Evolutionary conservation across 805 yeast species (phyloP).

Genomic region (Barnettozyma sucrosica): DNA sequence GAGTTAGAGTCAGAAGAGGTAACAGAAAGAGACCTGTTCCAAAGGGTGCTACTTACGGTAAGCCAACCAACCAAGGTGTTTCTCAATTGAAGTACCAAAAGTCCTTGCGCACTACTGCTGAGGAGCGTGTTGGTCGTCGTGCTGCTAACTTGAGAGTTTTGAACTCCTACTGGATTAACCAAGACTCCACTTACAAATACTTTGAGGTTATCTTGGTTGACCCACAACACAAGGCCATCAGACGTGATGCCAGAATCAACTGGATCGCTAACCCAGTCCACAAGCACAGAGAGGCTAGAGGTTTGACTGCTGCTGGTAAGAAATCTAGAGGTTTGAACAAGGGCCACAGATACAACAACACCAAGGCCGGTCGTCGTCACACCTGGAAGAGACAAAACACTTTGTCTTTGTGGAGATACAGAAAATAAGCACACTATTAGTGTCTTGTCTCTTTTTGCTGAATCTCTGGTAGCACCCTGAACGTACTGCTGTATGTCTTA

Average conservation of each 20-base stretch:
- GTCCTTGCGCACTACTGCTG: slow-evolving; percentile 96
- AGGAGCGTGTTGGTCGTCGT: slow-evolving; percentile 99
- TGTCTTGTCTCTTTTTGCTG: slow-evolving; percentile 5
- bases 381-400: slow-evolving; percentile 99
- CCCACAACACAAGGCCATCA: slow-evolving; percentile 97
- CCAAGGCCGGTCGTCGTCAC: slow-evolving; percentile 98
- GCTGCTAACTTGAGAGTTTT: slow-evolving; percentile 98
- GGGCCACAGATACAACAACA: slow-evolving; percentile 99
- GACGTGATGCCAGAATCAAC: slow-evolving; percentile 98
- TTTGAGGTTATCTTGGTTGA: slow-evolving; percentile 96
- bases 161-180: slow-evolving; percentile 99
- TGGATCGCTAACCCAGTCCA: slow-evolving; percentile 99
- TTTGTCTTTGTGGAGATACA: slow-evolving; percentile 98
- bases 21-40: slow-evolving; percentile 99
- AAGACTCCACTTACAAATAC: slow-evolving; percentile 99
- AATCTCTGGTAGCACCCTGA: slow-evolving; percentile 2
- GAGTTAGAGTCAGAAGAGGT: slow-evolving; percentile 99
- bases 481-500: slow-evolving; percentile 4
- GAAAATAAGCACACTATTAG: slow-evolving; percentile 36
- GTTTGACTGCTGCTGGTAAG: slow-evolving; percentile 97
- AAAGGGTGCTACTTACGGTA: slow-evolving; percentile 99
- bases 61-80: slow-evolving; percentile 99
- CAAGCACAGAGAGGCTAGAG: slow-evolving; percentile 99
- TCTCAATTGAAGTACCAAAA: slow-evolving; percentile 99
- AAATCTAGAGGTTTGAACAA: slow-evolving; percentile 99